Percentiles rank a stretch among this genome's conserved stretches.
These are phyloP conservation scores for Neonectria hederae DNA, from an alignment of 2,329 filamentous ascomycete genomes.

Conservation along the genomic window DNA sequence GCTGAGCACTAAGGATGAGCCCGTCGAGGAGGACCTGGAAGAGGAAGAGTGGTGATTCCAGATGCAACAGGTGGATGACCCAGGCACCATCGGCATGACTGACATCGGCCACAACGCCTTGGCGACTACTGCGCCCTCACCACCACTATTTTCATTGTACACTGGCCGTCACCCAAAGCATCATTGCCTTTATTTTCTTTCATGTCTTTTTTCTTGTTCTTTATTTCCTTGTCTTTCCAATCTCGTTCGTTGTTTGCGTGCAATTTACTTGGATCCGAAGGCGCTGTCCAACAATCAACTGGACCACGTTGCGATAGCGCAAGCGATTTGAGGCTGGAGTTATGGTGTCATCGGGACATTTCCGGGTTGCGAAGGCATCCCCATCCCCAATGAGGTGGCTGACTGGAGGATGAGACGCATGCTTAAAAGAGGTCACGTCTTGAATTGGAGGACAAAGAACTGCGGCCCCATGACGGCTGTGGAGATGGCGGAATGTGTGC, in stretches of 20 bases:
- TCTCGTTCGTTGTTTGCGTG: slow-evolving; percentile 23
- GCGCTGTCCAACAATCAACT: slow-evolving; percentile 29
- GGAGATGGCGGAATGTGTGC: slow-evolving; percentile 12
- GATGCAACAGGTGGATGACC: slow-evolving; percentile 22
- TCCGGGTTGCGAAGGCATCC: slow-evolving; percentile 15
- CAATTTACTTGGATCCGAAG: slow-evolving; percentile 36
- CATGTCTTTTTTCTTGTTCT: slow-evolving; percentile 32
- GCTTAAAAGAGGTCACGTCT: slow-evolving; percentile 15
- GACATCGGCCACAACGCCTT: slow-evolving; percentile 2
- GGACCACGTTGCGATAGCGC: slow-evolving; percentile 36
- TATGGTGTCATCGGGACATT: slow-evolving; percentile 35
- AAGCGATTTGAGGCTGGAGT: slow-evolving; percentile 43
- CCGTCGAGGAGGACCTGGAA: slow-evolving; percentile 51
- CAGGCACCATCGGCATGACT: background rate
- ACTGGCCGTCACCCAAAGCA: slow-evolving; percentile 20
- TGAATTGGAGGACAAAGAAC: slow-evolving; percentile 13
- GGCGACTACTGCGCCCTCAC: background rate
- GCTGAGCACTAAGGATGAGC: slow-evolving; percentile 54
- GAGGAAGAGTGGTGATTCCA: slow-evolving; percentile 64
- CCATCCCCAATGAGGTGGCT: slow-evolving; percentile 18
- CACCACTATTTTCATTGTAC: slow-evolving; percentile 13
- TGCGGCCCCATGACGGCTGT: slow-evolving; percentile 9
- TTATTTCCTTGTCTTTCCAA: slow-evolving; percentile 30
- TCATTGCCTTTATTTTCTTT: slow-evolving; percentile 23
- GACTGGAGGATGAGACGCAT: slow-evolving; percentile 16